Conservation (phyloP, 495 filamentous ascomycete genomes). For the Evernia prunastri region DNA sequence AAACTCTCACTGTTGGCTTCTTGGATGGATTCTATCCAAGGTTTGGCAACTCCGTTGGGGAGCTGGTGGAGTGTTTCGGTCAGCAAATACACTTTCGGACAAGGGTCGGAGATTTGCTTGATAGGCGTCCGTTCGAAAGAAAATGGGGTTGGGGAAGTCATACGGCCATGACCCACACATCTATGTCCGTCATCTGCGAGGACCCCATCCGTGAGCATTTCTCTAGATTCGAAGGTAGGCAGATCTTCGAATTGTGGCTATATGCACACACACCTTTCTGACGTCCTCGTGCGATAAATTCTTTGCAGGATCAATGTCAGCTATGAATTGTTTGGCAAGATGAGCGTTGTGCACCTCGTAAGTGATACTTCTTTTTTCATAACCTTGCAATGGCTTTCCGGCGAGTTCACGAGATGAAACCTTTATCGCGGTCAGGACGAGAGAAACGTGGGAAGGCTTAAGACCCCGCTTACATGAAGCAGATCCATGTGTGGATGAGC, state of each 20-base stretch:
- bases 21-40: conserved; percentile 87
- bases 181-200: conserved; percentile 73
- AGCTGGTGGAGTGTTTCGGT: conserved; percentile 33
- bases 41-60: conserved; percentile 94
- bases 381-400: conserved; percentile 85
- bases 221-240: background rate
- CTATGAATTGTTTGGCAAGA: background rate
- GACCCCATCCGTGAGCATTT: background rate
- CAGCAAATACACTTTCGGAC: background rate
- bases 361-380: conserved; percentile 84
- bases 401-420: conserved; percentile 92
- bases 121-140: background rate
- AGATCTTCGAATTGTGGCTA: background rate
- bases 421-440: background rate
- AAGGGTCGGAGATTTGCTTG: background rate
- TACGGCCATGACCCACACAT: conserved; percentile 83
- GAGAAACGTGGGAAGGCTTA: too few relatives aligned
- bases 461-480: conserved; percentile 42
- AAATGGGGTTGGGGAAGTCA: background rate
- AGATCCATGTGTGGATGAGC: conserved; percentile 92
- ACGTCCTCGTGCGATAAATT: conserved; percentile 87
- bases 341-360: conserved; percentile 51
- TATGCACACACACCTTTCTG: conserved; percentile 38
- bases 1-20: conserved; percentile 67
- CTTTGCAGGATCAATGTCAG: background rate